Evolutionary conservation across 2,329 filamentous ascomycete genomes (phyloP).

Genomic region (Acarospora socialis): DNA sequence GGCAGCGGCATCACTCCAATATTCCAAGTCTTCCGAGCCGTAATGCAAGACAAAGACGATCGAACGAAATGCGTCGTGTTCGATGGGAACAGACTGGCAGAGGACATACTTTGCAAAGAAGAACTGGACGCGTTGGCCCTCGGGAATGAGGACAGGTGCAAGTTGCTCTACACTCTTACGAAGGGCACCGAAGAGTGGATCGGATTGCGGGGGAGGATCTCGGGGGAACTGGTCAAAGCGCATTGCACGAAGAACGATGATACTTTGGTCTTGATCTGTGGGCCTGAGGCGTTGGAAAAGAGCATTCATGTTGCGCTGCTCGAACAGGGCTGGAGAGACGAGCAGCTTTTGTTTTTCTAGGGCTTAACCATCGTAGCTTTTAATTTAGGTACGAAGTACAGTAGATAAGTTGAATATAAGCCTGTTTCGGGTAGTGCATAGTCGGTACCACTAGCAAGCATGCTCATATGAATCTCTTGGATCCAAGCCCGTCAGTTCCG

Average conservation of each 20-base stretch:
- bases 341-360: conserved; percentile 64
- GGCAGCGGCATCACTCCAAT: conserved; percentile 90
- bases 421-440: too few relatives aligned
- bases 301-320: conserved; percentile 42
- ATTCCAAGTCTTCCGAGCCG: conserved; percentile 64
- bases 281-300: conserved; percentile 61
- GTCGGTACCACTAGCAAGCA: too few relatives aligned
- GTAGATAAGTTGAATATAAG: too few relatives aligned
- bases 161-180: conserved; percentile 55
- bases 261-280: conserved; percentile 61
- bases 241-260: conserved; percentile 37
- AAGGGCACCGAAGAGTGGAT: conserved; percentile 50
- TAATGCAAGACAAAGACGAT: conserved; percentile 51
- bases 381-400: neutral
- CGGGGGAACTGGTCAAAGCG: conserved; percentile 44
- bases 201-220: conserved; percentile 55
- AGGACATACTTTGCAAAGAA: conserved; percentile 66
- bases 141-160: conserved; percentile 42
- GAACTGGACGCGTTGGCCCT: conserved; percentile 54
- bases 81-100: conserved; percentile 60
- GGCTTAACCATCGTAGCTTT: too few relatives aligned
- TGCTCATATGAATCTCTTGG: too few relatives aligned
- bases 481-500: too few relatives aligned
- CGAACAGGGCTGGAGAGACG: conserved; percentile 55
- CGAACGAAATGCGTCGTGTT: conserved; percentile 56